A percentile compares a stretch with the other conserved stretches of the same genome.
These are phyloP conservation scores for Gardenia jasminoides DNA, from an alignment of 257 asterid genomes.

Conservation along the genomic window DNA sequence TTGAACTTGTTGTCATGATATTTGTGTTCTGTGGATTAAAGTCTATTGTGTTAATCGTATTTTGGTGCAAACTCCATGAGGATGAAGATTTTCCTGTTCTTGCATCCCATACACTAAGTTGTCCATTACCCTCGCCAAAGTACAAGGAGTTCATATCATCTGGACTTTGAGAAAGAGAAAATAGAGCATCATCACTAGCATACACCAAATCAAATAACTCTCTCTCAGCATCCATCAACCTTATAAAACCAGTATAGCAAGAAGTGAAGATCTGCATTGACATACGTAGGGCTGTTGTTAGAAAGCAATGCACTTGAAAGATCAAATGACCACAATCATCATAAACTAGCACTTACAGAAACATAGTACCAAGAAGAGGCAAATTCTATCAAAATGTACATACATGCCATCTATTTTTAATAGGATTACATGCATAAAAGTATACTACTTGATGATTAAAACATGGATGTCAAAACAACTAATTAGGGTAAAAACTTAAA, in stretches of 20 bases:
- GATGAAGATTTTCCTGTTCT: slow-evolving; percentile 62
- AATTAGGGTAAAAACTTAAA: not conserved
- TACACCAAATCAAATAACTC: slow-evolving; percentile 64
- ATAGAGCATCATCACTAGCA: slow-evolving; percentile 45
- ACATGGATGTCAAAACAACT: not conserved
- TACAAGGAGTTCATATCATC: slow-evolving; percentile 50
- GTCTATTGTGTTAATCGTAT: slow-evolving; percentile 74
- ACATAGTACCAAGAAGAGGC: not conserved
- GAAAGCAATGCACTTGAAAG: slow-evolving; percentile 9
- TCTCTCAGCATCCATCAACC: slow-evolving; percentile 80
- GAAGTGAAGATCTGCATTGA: slow-evolving; percentile 76
- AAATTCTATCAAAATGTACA: not conserved
- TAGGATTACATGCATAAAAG: not conserved
- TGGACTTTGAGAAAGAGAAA: slow-evolving; percentile 51
- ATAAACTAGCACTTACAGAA: not conserved
- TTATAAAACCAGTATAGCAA: slow-evolving; percentile 77
- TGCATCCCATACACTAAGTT: slow-evolving; percentile 55
- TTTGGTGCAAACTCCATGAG: slow-evolving; percentile 52
- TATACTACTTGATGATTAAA: not conserved
- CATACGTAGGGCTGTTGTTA: slow-evolving; percentile 8
- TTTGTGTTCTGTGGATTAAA: slow-evolving; percentile 55
- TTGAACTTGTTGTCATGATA: slow-evolving; percentile 73
- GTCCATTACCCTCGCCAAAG: slow-evolving; percentile 65
- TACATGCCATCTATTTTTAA: not conserved
- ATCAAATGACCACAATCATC: not conserved